These are phyloP conservation scores for Bipolaris victoriae DNA, from an alignment of 2,329 filamentous ascomycete species.

Conservation along the genomic window DNA sequence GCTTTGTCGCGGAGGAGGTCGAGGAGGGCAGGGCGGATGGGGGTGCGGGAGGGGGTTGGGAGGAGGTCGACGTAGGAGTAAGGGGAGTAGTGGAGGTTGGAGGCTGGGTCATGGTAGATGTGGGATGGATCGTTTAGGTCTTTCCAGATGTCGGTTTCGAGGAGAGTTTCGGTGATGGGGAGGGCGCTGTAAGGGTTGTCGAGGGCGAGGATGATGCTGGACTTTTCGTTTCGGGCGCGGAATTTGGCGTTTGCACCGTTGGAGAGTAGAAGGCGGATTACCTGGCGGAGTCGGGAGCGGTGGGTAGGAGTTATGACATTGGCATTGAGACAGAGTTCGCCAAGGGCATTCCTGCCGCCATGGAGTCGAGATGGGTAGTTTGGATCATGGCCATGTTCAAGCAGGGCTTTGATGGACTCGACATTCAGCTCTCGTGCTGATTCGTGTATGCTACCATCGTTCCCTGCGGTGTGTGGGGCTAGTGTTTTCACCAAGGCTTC, in stretches of 20 bases:
- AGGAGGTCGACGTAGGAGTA: slow-evolving; percentile 63
- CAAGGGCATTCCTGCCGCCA: slow-evolving; percentile 67
- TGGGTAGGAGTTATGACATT: slow-evolving; percentile 51
- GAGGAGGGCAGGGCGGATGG: slow-evolving; percentile 29
- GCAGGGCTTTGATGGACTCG: slow-evolving; percentile 61
- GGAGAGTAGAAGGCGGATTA: slow-evolving; percentile 63
- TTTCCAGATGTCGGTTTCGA: slow-evolving; percentile 70
- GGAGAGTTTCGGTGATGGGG: slow-evolving; percentile 62
- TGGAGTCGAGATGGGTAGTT: slow-evolving; percentile 70
- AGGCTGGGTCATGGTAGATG: slow-evolving; percentile 47
- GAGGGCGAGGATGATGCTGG: slow-evolving; percentile 65
- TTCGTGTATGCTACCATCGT: slow-evolving; percentile 72
- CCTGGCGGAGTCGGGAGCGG: slow-evolving; percentile 43
- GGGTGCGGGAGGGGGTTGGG: slow-evolving; percentile 26
- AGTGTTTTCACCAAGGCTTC: slow-evolving; percentile 50
- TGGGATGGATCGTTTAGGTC: slow-evolving; percentile 66
- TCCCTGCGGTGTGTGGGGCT: slow-evolving; percentile 62
- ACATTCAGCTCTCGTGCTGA: slow-evolving; percentile 66
- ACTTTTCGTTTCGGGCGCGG: slow-evolving; percentile 63
- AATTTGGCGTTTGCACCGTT: slow-evolving; percentile 62
- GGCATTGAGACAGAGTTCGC: slow-evolving; percentile 66
- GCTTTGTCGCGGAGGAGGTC: slow-evolving; percentile 44
- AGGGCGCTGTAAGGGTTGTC: slow-evolving; percentile 62
- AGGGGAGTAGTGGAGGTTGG: slow-evolving; percentile 65
- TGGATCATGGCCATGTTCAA: slow-evolving; percentile 66